Evolutionary conservation across 164 flowering plant species (phyloP), one percentile per base, ranked within the genome.

Genomic region (Magnolia sinica): DNA sequence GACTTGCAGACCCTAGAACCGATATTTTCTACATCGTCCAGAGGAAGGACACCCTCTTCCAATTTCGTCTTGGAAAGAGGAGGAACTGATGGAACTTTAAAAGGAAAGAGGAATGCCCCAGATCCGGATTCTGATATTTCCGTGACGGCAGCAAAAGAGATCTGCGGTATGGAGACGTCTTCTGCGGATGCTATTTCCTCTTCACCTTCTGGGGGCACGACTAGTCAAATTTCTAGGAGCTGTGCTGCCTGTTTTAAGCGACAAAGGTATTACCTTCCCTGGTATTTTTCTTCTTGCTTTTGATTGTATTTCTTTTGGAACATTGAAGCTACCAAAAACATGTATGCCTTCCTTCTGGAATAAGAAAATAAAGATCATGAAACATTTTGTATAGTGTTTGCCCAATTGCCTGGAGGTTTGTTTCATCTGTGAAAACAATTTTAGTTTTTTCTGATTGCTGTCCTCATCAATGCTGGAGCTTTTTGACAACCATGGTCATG

Each of bases 181-280:
- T 63, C 24, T 72, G 77, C 78, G 59, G 80, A 81, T 65, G 74
- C 31, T 59, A 52, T 70, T 64, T 73, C 69, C 0, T 76, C 76
- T 0, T 76, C 78, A 13, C 76, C 79, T 59, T 72, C 80, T 73
- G 81, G 64, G 22, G 68, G 71, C 73, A 67, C 61, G 75, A 63
- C 49, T 9, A 19, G 70, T 51, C 20, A 50, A 74, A 14, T 4
- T 76, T 23, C 18, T 68, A 80, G 73, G 75, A 78, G 16, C n/a
- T 77, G 79, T 79, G 75, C 29, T 52, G 29, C 77, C 37, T 80
- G 79, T 75, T 76, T 23, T n/a, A 86, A 85, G 74, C 76, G 81
- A 69, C 82, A 70, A 81, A 86, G 90, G 90, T 87, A 79, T 64
- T 55, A 70, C 37, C 52, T 10, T 64, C 24, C 20, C 52, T 79